These are phyloP conservation scores for Fragilaria radians DNA, from an alignment of 108 stramenopile genomes.

Conservation along the genomic window DNA sequence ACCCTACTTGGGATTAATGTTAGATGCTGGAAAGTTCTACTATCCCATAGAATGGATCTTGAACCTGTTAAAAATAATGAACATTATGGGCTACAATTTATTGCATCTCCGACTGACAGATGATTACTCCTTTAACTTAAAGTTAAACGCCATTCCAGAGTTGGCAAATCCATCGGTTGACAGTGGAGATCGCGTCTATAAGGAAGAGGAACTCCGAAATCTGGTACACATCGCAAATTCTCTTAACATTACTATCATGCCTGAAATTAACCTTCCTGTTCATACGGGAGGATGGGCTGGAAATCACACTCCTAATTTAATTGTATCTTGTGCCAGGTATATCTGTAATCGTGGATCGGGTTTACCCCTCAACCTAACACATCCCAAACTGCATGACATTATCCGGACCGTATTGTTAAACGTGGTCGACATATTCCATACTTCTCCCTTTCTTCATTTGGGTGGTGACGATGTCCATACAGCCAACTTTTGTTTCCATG, in stretches of 20 bases:
- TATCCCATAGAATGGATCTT: slow-evolving; percentile 16
- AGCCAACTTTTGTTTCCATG: no score
- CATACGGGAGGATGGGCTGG: slow-evolving; percentile 27
- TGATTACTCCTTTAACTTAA: slow-evolving; percentile 24
- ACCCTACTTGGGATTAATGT: slow-evolving; percentile 12
- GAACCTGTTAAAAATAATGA: slow-evolving; percentile 10
- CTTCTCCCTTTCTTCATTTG: slow-evolving; percentile 27
- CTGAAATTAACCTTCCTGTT: slow-evolving; percentile 24
- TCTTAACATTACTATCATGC: slow-evolving; percentile 10
- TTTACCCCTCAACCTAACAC: slow-evolving; percentile 18
- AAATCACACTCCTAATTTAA: slow-evolving; percentile 15
- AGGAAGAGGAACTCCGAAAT: slow-evolving; percentile 8
- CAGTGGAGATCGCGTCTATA: slow-evolving; percentile 14
- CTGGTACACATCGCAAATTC: slow-evolving; percentile 9
- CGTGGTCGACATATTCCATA: slow-evolving; percentile 28
- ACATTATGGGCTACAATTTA: slow-evolving; percentile 15
- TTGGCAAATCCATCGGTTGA: slow-evolving; percentile 17
- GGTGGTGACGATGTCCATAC: slow-evolving; percentile 28
- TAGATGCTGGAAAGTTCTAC: slow-evolving; percentile 29
- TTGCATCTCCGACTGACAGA: slow-evolving; percentile 33
- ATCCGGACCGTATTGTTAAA: slow-evolving; percentile 20
- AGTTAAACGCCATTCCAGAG: slow-evolving; percentile 13
- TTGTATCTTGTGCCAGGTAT: slow-evolving; percentile 19
- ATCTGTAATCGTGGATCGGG: slow-evolving; percentile 20
- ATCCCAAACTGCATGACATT: slow-evolving; percentile 11